Evolutionary conservation across 2,329 filamentous ascomycete species (phyloP).

Genomic region (Penicillium verrucosum): DNA sequence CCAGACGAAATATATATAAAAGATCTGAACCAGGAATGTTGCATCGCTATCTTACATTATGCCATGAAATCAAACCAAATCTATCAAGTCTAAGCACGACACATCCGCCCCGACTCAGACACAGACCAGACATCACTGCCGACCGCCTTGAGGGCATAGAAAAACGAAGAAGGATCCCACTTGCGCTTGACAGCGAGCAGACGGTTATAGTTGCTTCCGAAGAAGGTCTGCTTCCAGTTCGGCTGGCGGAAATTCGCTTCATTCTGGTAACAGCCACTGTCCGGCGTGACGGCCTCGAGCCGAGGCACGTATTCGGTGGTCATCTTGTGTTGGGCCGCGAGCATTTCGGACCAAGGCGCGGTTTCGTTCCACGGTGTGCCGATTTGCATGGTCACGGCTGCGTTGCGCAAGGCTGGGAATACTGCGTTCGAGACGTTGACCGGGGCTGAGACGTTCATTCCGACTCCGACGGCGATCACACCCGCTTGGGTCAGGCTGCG

Average conservation of each 20-base stretch:
- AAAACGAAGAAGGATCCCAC: slow-evolving; percentile 42
- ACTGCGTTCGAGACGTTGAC: slow-evolving; percentile 41
- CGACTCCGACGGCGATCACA: slow-evolving; percentile 38
- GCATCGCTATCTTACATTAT: neutral
- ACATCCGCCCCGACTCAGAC: slow-evolving; percentile 29
- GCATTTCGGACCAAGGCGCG: slow-evolving; percentile 37
- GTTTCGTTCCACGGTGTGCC: slow-evolving; percentile 39
- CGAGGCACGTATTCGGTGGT: slow-evolving; percentile 41
- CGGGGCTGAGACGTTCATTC: slow-evolving; percentile 38
- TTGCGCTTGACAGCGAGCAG: slow-evolving; percentile 40
- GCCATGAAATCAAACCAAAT: neutral
- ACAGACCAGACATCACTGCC: slow-evolving; percentile 39
- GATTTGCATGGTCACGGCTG: slow-evolving; percentile 37
- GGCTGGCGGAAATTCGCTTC: slow-evolving; percentile 44
- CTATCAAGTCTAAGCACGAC: slow-evolving; percentile 6
- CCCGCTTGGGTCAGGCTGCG: slow-evolving; percentile 36
- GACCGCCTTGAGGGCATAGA: slow-evolving; percentile 42
- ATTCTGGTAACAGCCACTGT: slow-evolving; percentile 43
- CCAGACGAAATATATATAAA: neutral
- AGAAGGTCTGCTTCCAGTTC: slow-evolving; percentile 43
- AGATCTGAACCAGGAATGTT: neutral
- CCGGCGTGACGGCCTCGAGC: slow-evolving; percentile 40
- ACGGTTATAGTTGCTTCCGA: slow-evolving; percentile 40
- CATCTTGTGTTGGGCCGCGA: slow-evolving; percentile 37
- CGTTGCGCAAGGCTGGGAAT: slow-evolving; percentile 39